Evolutionary conservation across 768 basidiomycete genomes (phyloP), one percentile per base, ranked within the genome.

Genomic region (Boletales sp.): DNA sequence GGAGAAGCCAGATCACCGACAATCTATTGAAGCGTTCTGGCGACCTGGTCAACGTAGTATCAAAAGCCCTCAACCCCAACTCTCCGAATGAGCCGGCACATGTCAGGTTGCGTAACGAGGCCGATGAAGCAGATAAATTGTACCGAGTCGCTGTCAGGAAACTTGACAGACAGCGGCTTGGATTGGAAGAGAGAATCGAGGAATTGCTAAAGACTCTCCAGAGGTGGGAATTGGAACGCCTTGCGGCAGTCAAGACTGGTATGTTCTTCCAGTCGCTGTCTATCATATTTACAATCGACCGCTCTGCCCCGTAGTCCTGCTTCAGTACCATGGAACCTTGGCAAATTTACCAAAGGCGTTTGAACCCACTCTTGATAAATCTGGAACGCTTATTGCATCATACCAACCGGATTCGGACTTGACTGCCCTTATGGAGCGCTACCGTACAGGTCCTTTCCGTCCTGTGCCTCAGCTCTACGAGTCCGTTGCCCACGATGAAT

Each of bases 391-490:
- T 42, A 79, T 94, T 55, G 81, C 90, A 31, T 80, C 90, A 2
- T 96, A 83, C 68, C 86, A 93, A 53, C 93, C 94, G 3, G 93
- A 96, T 54, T 83, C 83, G 2, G 94, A 94, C 71, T 69, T 94
- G 46, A 83, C 73, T 12, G 91, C 89, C 10, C 79, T 95, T 44
- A 93, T 96, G 53, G 94, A 96, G 66, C 86, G 90, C 11, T 91
- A 93, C 65, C 82, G 94, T 48, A 95, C 93, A 1, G 94, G 94
- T 1, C 88, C 94, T 0, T 98, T 96, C 83, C 77, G 87, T 36
- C 94, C 94, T 0, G 74, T 73, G 34, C 81, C 94, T 0, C 90
- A 91, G 47, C 73, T 94, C 10, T 97, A 92, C 68, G 91, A 95
- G 63, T 86, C 86, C 5, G 79, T 93, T 31, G 74, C 86, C 9